phyloP scores from a whole-genome alignment of 192 early-diverging fungal genomes.

The Umbelopsis sp. region DNA sequence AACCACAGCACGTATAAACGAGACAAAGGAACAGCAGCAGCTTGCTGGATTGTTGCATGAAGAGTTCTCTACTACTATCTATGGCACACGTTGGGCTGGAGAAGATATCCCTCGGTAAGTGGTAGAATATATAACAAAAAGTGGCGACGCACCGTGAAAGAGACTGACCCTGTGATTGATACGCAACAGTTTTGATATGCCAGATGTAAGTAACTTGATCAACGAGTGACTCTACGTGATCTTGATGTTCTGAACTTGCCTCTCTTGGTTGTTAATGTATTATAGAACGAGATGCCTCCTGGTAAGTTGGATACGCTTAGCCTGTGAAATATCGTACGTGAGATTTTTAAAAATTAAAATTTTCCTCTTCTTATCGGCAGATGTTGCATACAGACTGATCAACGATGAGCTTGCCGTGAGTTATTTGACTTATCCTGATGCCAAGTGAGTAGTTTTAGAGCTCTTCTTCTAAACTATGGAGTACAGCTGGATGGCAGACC shows the following conservation, averaged over 20 bases:
- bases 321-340: too few species aligned
- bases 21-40: constrained; percentile 12
- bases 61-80: constrained; percentile 24
- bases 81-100: constrained; percentile 35
- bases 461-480: too few species aligned
- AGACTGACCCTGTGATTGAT: constrained; percentile 1
- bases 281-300: constrained; percentile 36
- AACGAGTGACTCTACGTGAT: not conserved
- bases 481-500: constrained; percentile 79
- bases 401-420: constrained; percentile 43
- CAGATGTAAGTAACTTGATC: constrained; percentile 24
- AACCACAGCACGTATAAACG: constrained; percentile 22
- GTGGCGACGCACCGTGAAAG: too few species aligned
- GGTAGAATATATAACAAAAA: not conserved
- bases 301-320: constrained; percentile 11
- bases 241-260: not conserved
- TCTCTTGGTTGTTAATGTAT: not conserved
- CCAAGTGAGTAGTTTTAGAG: too few species aligned
- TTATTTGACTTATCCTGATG: too few species aligned
- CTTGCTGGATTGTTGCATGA: constrained; percentile 15
- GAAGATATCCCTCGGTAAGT: constrained; percentile 33
- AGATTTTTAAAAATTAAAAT: not conserved
- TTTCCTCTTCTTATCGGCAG: constrained; percentile 5
- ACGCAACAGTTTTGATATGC: constrained; percentile 29
- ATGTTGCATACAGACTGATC: constrained; percentile 39